These are phyloP conservation scores for Blepharisma japonicum DNA, from an alignment of 73 alveolate species.

Conservation along the genomic window DNA sequence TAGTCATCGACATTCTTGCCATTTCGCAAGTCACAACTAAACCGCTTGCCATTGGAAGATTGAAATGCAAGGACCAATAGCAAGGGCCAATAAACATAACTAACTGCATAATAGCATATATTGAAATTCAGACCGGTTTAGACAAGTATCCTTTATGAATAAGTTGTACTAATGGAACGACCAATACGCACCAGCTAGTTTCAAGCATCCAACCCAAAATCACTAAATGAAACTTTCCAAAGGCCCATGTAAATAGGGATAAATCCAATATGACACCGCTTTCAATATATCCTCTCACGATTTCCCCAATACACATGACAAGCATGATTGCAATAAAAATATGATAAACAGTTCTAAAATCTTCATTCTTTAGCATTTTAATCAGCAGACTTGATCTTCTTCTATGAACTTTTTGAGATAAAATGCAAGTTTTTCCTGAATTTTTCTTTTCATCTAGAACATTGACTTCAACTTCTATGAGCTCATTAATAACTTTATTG, in stretches of 20 bases:
- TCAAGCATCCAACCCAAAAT: constrained; percentile 34
- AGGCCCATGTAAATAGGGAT: constrained; percentile 45
- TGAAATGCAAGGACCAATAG: constrained; percentile 32
- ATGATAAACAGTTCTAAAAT: constrained; percentile 50
- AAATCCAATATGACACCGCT: constrained; percentile 42
- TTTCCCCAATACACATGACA: constrained; percentile 31
- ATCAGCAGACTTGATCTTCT: background rate
- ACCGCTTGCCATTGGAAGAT: constrained; percentile 64
- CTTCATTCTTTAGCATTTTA: constrained; percentile 40
- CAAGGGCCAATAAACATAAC: constrained; percentile 35
- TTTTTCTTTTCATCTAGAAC: too few relatives aligned
- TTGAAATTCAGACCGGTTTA: constrained; percentile 41
- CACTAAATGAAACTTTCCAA: constrained; percentile 35
- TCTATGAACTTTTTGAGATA: background rate
- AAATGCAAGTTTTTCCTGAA: too few relatives aligned
- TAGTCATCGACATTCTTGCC: constrained; percentile 76
- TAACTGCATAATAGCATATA: constrained; percentile 16
- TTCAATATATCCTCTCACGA: constrained; percentile 39
- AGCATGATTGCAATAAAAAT: constrained; percentile 51
- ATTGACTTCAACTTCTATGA: too few relatives aligned
- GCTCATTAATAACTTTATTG: too few relatives aligned
- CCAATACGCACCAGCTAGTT: constrained; percentile 19
- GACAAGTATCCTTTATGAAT: constrained; percentile 6
- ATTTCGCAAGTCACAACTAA: constrained; percentile 70
- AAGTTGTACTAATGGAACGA: constrained; percentile 32